A percentile compares a stretch with the other conserved stretches of the same genome.
Evolutionary conservation across 2,329 filamentous ascomycete species (phyloP).

Genomic region (Dothistroma pini): DNA sequence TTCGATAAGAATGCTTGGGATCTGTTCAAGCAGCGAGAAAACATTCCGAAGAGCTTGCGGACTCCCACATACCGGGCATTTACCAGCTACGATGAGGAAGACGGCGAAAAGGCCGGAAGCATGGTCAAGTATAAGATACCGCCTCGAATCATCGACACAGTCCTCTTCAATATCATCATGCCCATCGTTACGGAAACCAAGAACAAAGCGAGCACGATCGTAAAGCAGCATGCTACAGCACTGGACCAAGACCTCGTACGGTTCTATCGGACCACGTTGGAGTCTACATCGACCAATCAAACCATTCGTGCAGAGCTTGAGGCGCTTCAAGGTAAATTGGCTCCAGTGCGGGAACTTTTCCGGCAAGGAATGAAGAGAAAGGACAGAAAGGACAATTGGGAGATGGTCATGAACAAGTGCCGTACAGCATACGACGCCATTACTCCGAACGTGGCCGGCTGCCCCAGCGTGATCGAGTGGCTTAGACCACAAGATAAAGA

Average conservation of each 20-base stretch:
- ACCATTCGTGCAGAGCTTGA: constrained; percentile 9
- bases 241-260: constrained; percentile 10
- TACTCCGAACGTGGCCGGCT: constrained; percentile 12
- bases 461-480: constrained; percentile 22
- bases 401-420: constrained; percentile 5
- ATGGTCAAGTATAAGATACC: background rate
- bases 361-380: constrained; percentile 3
- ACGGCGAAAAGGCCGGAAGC: constrained; percentile 24
- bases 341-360: background rate
- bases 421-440: constrained; percentile 19
- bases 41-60: constrained; percentile 44
- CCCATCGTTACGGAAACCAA: constrained; percentile 23
- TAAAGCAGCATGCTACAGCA: background rate
- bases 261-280: constrained; percentile 10
- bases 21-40: constrained; percentile 52
- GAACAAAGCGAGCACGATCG: constrained; percentile 10
- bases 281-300: background rate
- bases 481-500: constrained; percentile 15
- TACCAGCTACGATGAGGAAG: constrained; percentile 30
- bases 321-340: constrained; percentile 6
- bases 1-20: constrained; percentile 48
- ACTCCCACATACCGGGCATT: constrained; percentile 28
- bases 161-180: constrained; percentile 37
- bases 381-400: constrained; percentile 6
- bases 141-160: constrained; percentile 54